Base-by-base conservation (phyloP, 768 basidiomycete genomes). In the Calocybe cyanea region DNA sequence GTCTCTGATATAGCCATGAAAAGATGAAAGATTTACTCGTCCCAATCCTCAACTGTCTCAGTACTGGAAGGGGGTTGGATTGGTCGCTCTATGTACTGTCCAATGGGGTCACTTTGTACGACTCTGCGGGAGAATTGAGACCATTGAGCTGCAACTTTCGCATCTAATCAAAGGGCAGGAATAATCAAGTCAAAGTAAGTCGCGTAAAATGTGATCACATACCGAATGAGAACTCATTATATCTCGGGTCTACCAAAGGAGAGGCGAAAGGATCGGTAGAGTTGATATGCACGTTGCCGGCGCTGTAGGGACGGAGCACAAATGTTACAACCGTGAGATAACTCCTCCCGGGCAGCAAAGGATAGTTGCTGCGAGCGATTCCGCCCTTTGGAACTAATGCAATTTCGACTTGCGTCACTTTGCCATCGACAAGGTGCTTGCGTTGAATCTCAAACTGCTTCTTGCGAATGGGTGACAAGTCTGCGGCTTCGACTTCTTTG, bases 221-320 rank as follows among this genome's bases (percentile, higher is more conserved):
- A 48, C 47, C 51, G 35, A 47, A 56, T 6, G 46, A 37, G 46
- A 49, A 48, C 23, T 52, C 23, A 15, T 48, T 52, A 42, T 54
- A 57, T 11, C 42, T 50, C 21, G 50, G 53, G 20, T 62, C 52
- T 18, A 56, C 45, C 15, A 50, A 36, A 13, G 58, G 53, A 14
- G 34, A 14, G 4, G 51, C 51, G 35, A 44, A 43, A 17, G 57
- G 60, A 35, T 61, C 51, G 13, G 47, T 42, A 34, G 49, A 50
- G 43, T 51, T 51, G 36, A 61, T 58, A 31, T 54, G 55, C 10
- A 56, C 51, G 20, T 46, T 50, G 13, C 55, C 52, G 3, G 38
- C 31, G 21, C 53, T 53, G 17, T 46, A 50, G 7, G 59, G 54
- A 33, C 48, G 56, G 10, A 45, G 38, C 13, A 51, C 33, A 43